These are phyloP conservation scores for Terfezia boudieri DNA, from an alignment of 495 filamentous ascomycete species.

Conservation along the genomic window DNA sequence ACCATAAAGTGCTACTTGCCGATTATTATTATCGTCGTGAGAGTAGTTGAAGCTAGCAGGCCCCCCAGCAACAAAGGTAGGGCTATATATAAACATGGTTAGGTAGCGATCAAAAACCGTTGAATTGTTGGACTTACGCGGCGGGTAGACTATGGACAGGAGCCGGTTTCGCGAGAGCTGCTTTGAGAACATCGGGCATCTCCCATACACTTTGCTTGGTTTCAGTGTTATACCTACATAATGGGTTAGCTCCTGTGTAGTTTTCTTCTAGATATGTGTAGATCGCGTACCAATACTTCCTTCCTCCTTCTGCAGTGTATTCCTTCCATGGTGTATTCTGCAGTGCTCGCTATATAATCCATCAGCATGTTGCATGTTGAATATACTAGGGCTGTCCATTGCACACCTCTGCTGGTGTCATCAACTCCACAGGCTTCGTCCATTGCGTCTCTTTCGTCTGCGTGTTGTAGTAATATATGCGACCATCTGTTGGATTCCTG, in stretches of 20 bases:
- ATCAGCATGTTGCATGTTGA: conserved; percentile 4
- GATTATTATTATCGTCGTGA: conserved; percentile 14
- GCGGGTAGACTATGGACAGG: not conserved
- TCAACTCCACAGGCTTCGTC: conserved; percentile 76
- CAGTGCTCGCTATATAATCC: conserved; percentile 30
- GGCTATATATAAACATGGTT: not conserved
- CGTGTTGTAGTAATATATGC: conserved; percentile 82
- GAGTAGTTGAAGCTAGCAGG: conserved; percentile 12
- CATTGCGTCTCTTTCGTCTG: conserved; percentile 78
- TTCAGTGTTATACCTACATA: conserved; percentile 44
- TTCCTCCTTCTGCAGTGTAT: conserved; percentile 62
- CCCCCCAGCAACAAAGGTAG: conserved; percentile 16
- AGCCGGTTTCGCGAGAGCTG: conserved; percentile 31
- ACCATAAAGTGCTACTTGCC: conserved; percentile 17
- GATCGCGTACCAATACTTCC: conserved; percentile 55
- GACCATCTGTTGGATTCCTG: conserved; percentile 49
- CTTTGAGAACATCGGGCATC: conserved; percentile 68
- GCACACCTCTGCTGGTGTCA: conserved; percentile 67
- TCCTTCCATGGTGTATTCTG: conserved; percentile 81
- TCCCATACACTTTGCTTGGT: conserved; percentile 87
- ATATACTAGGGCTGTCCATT: not conserved
- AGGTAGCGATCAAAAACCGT: no score
- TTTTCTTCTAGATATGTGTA: not conserved
- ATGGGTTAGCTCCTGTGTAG: no score
- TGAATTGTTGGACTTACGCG: not conserved